Base-by-base conservation (phyloP, 805 yeast species). In the Hagleromyces aurorensis region DNA sequence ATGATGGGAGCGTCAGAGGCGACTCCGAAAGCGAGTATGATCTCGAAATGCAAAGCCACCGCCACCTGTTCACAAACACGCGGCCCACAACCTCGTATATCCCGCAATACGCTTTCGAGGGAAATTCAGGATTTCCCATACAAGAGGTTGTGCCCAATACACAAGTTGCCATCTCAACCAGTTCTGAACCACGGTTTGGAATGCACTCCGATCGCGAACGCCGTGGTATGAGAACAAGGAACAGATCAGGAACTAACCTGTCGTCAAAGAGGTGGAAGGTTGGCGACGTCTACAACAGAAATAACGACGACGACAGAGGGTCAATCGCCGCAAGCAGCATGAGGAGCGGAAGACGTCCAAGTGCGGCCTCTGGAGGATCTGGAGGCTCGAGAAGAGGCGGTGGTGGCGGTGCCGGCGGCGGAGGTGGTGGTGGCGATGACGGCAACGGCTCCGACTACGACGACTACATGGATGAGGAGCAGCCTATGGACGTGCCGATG, bases 131-230 rank as follows among this genome's bases (percentile, higher is more conserved):
- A 11, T 52, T 30, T 21, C 50, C 53, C 4, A 48, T 51, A 10
- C 56, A 50, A 25, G 57, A 54, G 32, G 58, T 54, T 16, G 44
- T 50, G 3, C 55, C 59, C 14, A 54, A 52, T 24, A 43, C 57
- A 6, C 48, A 49, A 19, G 38, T 42, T 30, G 44, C 45, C 7
- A 37, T 43, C 29, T 31, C 44, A 10, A 22, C 44, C 7, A 41
- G 46, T 8, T 15, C 36, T 3, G 43, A 41, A 7, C 19, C 25
- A 11, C 19, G 30, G 7, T 12, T 18, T 19, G 25, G 6, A 21
- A 14, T 13, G 18, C 19, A 13, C 21, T 13, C 18, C 16, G 35
- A 36, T 12, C 28, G 29, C n/a, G 25, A 26, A 16, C 21, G 32
- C 12, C 23, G 30, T 5, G 30, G 34, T 16, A 27, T 44, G 8